A percentile compares a stretch with the other conserved stretches of the same genome.
phyloP scores from a whole-genome alignment of 1,139 yeast genomes.

The Pichia sp. region DNA sequence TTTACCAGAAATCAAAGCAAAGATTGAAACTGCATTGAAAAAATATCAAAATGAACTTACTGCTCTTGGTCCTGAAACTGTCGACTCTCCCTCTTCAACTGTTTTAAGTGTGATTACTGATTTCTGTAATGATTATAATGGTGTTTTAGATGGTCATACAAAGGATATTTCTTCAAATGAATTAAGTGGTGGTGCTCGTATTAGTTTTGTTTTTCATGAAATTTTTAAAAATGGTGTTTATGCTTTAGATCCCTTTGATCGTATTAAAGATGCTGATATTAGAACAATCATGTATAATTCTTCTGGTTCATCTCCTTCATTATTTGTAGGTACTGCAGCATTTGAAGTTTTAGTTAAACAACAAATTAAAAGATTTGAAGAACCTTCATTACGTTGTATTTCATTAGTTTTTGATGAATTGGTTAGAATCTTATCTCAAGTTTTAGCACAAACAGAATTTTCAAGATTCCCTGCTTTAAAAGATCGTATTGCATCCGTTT shows the following conservation, averaged over 20 bases:
- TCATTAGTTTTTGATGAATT: conserved; percentile 89
- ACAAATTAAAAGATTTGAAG: conserved; percentile 91
- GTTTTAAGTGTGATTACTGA: conserved; percentile 89
- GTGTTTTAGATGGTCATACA: conserved; percentile 89
- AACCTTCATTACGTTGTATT: conserved; percentile 85
- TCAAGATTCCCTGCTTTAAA: conserved; percentile 85
- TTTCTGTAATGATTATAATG: conserved; percentile 85
- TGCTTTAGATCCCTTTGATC: conserved; percentile 95
- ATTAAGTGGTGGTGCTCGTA: conserved; percentile 96
- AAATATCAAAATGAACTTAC: conserved; percentile 77
- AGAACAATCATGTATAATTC: conserved; percentile 97
- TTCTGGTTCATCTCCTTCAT: conserved; percentile 95
- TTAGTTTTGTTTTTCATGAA: conserved; percentile 95
- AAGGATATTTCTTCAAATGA: conserved; percentile 82
- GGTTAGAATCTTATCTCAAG: conserved; percentile 82
- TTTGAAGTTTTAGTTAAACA: conserved; percentile 94
- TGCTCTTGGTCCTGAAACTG: conserved; percentile 75
- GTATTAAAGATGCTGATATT: conserved; percentile 92
- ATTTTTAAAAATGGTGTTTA: conserved; percentile 88
- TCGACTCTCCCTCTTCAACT: conserved; percentile 84
- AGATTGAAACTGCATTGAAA: conserved; percentile 78
- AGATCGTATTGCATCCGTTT: conserved; percentile 75
- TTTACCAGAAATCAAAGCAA: conserved; percentile 85
- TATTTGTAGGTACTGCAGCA: conserved; percentile 96
- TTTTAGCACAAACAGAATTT: conserved; percentile 73